Percentiles rank a stretch among this genome's conserved stretches.
These are phyloP conservation scores for Calocybe gambosa DNA, from an alignment of 1,284 basidiomycete species.

Conservation along the genomic window DNA sequence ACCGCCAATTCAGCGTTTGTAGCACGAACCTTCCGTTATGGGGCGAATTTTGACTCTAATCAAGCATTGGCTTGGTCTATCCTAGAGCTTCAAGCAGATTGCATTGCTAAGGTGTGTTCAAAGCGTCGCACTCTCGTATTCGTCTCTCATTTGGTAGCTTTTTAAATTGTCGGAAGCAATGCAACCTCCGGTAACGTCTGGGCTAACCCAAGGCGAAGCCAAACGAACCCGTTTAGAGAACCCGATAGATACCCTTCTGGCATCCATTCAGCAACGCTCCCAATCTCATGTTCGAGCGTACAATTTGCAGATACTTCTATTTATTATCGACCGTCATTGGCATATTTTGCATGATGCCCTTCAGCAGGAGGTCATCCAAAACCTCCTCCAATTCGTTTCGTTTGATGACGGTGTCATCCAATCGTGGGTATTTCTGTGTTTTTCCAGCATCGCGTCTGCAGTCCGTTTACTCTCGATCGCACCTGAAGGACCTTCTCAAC, in stretches of 20 bases:
- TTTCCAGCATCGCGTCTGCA: slow-evolving; percentile 61
- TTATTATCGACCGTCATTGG: slow-evolving; percentile 80
- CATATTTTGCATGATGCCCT: slow-evolving; percentile 46
- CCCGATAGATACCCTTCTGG: slow-evolving; percentile 54
- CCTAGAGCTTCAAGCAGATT: slow-evolving; percentile 82
- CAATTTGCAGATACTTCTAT: slow-evolving; percentile 76
- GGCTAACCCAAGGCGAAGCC: slow-evolving; percentile 21
- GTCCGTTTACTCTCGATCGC: slow-evolving; percentile 22
- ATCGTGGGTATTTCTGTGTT: slow-evolving; percentile 77
- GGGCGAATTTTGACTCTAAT: slow-evolving; percentile 61
- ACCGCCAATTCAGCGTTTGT: slow-evolving; percentile 40
- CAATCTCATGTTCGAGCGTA: slow-evolving; percentile 38
- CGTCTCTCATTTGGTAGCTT: slow-evolving; percentile 36
- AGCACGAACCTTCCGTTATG: slow-evolving; percentile 61
- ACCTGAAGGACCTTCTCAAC: slow-evolving; percentile 5
- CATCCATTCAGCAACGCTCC: slow-evolving; percentile 36
- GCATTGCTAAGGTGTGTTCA: slow-evolving; percentile 54
- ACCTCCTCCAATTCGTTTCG: slow-evolving; percentile 56
- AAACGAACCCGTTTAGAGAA: slow-evolving; percentile 53
- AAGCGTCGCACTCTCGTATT: background rate
- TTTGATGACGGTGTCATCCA: slow-evolving; percentile 63
- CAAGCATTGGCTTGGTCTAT: slow-evolving; percentile 79
- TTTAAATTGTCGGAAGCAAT: slow-evolving; percentile 56
- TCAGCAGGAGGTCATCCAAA: slow-evolving; percentile 47
- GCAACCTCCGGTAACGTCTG: slow-evolving; percentile 30